Base-by-base conservation (phyloP, 192 early-diverging fungal genomes). In the Gaertneriomyces sp. region DNA sequence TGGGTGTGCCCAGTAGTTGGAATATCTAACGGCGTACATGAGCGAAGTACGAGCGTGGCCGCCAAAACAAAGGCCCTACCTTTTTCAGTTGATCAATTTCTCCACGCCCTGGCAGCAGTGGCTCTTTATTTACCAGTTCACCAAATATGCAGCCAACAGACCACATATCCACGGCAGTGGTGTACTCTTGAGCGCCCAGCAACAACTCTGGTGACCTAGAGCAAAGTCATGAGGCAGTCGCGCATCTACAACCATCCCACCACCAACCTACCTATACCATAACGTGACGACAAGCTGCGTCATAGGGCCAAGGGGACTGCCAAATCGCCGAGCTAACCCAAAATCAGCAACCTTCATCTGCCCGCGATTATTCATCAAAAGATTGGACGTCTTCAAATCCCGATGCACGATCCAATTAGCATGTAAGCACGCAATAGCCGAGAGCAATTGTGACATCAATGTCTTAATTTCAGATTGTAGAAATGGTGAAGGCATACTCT, bases 131-230 rank as follows among this genome's bases (percentile, higher is more conserved):
- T 10, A 94, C 78, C 46, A 99, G 70, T 72, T 99, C 96, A 14
- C 84, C 96, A 84, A 99, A 95, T 33, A 99, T 99, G 69, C 96
- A 99, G 4, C 96, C 96, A 38, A 96, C 84, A 9, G 88, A 89
- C 91, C 93, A 94, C 74, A 94, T 90, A 61, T 94, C 92, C 39
- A 91, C 79, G 0, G 92, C 92, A 20, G 90, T 93, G 9, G 94
- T 90, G 70, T 98, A 98, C 70, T 91, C 87, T 12, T 87, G 81
- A 0, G 89, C 89, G 6, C 96, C 93, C 0, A 98, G 77, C 49
- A 98, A 71, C 38, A 98, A 76, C 69, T 97, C 94, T 0, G 96
- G 96, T 0, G 94, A 90, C 17, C 88, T 88, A 7, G 79, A 75
- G 19, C 20, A 59, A n/a, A 56, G 16, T 11, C 1, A 56, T 56